A percentile compares a stretch with the other conserved stretches of the same genome.
Evolutionary conservation across 2,329 filamentous ascomycete species (phyloP).

Genomic region (Talaromyces rugulosus): DNA sequence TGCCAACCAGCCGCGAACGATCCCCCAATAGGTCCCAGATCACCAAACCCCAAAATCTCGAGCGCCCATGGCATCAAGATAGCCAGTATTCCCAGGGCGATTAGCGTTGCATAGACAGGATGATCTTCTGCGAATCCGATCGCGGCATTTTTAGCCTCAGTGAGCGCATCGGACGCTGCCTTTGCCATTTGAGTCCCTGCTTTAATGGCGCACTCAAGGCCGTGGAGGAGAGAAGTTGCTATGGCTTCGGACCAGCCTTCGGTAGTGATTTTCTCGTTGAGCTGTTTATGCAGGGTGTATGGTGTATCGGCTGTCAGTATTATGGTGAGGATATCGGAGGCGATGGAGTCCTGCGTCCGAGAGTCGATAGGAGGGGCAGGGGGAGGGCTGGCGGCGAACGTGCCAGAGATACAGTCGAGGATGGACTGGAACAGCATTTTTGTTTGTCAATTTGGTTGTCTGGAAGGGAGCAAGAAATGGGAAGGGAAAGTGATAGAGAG

Average conservation of each 20-base stretch:
- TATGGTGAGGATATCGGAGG: not conserved
- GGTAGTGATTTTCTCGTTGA: not conserved
- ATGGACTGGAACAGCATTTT: not conserved
- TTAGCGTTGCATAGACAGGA: not conserved
- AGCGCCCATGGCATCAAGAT: not conserved
- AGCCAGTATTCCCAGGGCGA: not conserved
- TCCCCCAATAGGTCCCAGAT: not conserved
- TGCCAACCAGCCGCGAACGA: slow-evolving; percentile 38
- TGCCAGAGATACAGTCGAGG: not conserved
- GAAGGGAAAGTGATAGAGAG: too few species aligned
- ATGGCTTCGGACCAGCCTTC: not conserved
- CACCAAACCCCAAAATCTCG: not conserved
- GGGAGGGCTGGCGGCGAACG: not conserved
- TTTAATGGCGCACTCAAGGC: not conserved
- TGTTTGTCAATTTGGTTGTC: too few species aligned
- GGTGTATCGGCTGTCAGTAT: not conserved
- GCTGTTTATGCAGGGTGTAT: not conserved
- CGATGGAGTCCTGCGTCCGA: not conserved
- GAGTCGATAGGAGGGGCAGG: not conserved
- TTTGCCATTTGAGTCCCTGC: not conserved
- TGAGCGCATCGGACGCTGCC: not conserved
- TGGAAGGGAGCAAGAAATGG: too few species aligned
- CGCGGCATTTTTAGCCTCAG: not conserved
- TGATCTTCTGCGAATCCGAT: not conserved
- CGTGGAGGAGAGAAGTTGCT: not conserved